A percentile compares a stretch with the other conserved stretches of the same genome.
phyloP scores from a whole-genome alignment of 1,284 basidiomycete species.

The Austroboletus novae-zelandiae region DNA sequence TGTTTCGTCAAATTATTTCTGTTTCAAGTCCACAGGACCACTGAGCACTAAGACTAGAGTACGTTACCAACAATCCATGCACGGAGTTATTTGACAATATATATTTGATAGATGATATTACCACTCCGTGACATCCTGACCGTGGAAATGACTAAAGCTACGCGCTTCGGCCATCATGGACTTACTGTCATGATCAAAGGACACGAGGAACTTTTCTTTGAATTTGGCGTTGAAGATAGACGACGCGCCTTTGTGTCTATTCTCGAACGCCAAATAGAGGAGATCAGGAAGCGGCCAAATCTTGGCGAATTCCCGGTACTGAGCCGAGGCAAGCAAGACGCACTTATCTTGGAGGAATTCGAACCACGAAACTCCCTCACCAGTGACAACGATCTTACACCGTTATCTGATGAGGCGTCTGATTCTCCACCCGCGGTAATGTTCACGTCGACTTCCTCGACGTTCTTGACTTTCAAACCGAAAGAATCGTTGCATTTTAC shows the following conservation, averaged over 20 bases:
- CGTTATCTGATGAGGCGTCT: constrained; percentile 51
- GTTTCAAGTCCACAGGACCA: constrained; percentile 83
- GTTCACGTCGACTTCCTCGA: constrained; percentile 91
- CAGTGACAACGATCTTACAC: constrained; percentile 41
- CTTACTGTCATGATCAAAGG: constrained; percentile 90
- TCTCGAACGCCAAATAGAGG: constrained; percentile 80
- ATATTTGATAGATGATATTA: constrained; percentile 76
- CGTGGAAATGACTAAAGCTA: constrained; percentile 82
- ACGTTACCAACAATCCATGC: constrained; percentile 24
- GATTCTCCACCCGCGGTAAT: constrained; percentile 82
- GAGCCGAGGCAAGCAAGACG: constrained; percentile 56
- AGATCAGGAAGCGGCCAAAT: constrained; percentile 50
- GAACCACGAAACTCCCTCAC: constrained; percentile 45
- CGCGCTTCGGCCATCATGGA: constrained; percentile 86
- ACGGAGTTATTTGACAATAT: constrained; percentile 9
- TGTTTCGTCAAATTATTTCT: constrained; percentile 85
- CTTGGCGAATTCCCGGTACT: constrained; percentile 40
- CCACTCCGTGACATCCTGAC: constrained; percentile 87
- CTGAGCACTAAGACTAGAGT: constrained; percentile 77
- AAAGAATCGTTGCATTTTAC: constrained; percentile 81
- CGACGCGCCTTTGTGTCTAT: constrained; percentile 74
- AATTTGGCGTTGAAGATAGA: constrained; percentile 79
- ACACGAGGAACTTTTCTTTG: constrained; percentile 96
- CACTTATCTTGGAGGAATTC: constrained; percentile 73
- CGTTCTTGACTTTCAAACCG: constrained; percentile 94